Base-by-base conservation (phyloP, 177 flowering plant species). In the Vitis hybrid region DNA sequence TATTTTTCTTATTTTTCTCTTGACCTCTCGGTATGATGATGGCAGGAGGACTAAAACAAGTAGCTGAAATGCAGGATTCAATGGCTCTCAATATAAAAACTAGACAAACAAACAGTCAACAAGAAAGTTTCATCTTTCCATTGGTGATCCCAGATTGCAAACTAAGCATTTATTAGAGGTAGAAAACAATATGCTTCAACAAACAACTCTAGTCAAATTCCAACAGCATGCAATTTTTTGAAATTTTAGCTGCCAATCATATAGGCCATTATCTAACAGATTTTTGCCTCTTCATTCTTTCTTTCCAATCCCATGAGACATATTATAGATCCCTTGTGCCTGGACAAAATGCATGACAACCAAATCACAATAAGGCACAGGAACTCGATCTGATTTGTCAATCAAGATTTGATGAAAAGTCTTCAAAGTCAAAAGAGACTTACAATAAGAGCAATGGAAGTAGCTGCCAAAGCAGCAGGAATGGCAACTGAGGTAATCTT, bases 401-500 rank as follows among this genome's bases (percentile, higher is more conserved):
- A 31, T 12, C 28, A n/a, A 57, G n/a, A 9, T 15, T 18, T 20
- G 58, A 2, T 38, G 17, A 53, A 13, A 19, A 33, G 11, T 7
- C 17, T 15, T 17, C 47, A 7, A n/a, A 8, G 10, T 11, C 2
- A 9, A 71, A 55, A 64, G 18, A 67, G 52, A 81, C 96, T 87
- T 66, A 91, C 96, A 76, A 91, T 87, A 47, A 90, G 65, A 76
- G 51, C 78, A 17, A 81, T 11, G 5, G 81, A 75, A 9, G 86
- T 51, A 14, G 73, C 82, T 1, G 98, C 92, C 76, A 92, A 75
- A 18, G 91, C 94, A 47, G 73, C 24, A 19, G 96, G 98, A 64
- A 92, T 92, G 65, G 90, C 92, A 66, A 92, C 95, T 4, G 98
- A 92, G 74, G 96, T 91, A 81, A 92, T 73, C 83, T 84, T 91